Evolutionary conservation across 208 protist genomes (phyloP).

Genomic region (Crithidia mellificae): DNA sequence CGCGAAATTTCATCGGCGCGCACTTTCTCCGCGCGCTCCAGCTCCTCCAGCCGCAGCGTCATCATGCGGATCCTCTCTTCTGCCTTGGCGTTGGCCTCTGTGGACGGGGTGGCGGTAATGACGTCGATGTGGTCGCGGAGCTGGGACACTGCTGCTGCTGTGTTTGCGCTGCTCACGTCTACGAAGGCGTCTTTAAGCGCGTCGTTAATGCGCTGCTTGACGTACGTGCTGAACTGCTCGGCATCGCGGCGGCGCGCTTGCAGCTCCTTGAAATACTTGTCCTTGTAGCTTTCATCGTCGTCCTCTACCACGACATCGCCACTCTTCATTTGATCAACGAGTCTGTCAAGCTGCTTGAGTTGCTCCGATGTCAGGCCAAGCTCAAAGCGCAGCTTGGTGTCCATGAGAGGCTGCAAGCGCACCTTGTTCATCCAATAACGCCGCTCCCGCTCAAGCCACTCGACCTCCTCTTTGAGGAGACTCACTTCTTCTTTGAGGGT

Average conservation of each 20-base stretch:
- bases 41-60: conserved; percentile 61
- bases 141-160: conserved; percentile 46
- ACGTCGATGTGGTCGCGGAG: conserved; percentile 74
- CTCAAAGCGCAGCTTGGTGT: conserved; percentile 85
- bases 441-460: conserved; percentile 87
- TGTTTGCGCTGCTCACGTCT: conserved; percentile 37
- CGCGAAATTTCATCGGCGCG: conserved; percentile 40
- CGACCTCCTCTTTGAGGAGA: conserved; percentile 83
- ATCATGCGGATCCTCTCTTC: conserved; percentile 40
- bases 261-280: conserved; percentile 77
- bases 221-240: conserved; percentile 77
- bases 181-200: conserved; percentile 59
- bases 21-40: conserved; percentile 65
- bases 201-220: conserved; percentile 73
- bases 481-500: conserved; percentile 75
- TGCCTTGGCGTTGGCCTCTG: conserved; percentile 26
- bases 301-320: conserved; percentile 66
- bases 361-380: conserved; percentile 84
- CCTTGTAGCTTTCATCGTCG: conserved; percentile 66
- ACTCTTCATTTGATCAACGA: conserved; percentile 86
- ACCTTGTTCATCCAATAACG: conserved; percentile 92
- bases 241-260: conserved; percentile 65
- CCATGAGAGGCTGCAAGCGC: conserved; percentile 84
- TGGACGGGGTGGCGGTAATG: conserved; percentile 29
- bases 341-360: conserved; percentile 74